phyloP scores from a whole-genome alignment of 441 rosid genomes.

The Populus hybrid region DNA sequence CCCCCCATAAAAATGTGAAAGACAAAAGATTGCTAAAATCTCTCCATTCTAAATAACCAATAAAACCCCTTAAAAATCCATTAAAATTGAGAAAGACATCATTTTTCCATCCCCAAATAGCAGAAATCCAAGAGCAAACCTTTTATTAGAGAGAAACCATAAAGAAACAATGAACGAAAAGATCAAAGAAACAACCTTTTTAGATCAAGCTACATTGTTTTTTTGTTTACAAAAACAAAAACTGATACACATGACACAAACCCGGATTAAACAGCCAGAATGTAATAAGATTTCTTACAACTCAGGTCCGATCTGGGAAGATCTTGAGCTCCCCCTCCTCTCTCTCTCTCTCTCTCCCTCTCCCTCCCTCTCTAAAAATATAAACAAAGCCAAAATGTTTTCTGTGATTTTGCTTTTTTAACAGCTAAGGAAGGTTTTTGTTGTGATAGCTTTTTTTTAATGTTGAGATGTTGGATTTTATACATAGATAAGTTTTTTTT shows the following conservation, averaged over 20 bases:
- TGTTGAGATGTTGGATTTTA: slow-evolving; percentile 23
- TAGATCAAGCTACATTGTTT: slow-evolving; percentile 25
- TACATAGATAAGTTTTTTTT: neutral
- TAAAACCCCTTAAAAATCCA: neutral
- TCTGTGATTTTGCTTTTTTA: slow-evolving; percentile 29
- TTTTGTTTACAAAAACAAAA: slow-evolving; percentile 5
- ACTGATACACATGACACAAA: neutral
- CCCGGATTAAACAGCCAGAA: neutral
- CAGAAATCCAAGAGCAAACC: neutral
- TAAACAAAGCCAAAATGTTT: neutral
- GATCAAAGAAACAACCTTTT: slow-evolving; percentile 9
- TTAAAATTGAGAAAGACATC: neutral
- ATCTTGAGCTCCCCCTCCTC: neutral
- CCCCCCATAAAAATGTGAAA: neutral
- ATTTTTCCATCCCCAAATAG: slow-evolving; percentile 1
- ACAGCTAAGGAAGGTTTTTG: slow-evolving; percentile 23
- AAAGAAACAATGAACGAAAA: neutral
- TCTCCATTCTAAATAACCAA: neutral
- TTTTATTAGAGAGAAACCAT: neutral
- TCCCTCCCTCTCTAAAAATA: neutral
- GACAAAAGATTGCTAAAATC: neutral
- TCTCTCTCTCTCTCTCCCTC: neutral
- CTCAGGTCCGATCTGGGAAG: neutral
- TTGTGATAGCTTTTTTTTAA: slow-evolving; percentile 17
- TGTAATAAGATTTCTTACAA: neutral